phyloP scores from a whole-genome alignment of 306 rosid species.

The Malus orientalis region DNA sequence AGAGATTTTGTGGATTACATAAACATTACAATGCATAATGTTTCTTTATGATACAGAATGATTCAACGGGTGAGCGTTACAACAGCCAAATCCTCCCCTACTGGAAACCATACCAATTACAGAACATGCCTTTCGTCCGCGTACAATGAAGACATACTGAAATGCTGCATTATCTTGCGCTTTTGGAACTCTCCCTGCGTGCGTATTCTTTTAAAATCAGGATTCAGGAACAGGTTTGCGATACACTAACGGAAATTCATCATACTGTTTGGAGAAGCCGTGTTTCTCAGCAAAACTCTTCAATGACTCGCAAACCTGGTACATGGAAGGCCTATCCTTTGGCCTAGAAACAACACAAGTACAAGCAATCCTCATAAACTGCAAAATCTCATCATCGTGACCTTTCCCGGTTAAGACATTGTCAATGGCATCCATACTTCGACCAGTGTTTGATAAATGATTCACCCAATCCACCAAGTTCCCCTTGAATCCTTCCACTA shows the following conservation, averaged over 20 bases:
- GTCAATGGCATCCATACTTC: conserved; percentile 35
- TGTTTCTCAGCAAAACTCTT: conserved; percentile 40
- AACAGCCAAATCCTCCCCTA: conserved; percentile 2
- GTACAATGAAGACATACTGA: not conserved
- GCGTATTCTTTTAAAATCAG: conserved; percentile 10
- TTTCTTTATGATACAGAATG: conserved; percentile 15
- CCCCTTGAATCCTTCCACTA: conserved; percentile 42
- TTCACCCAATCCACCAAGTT: conserved; percentile 47
- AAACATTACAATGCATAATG: conserved; percentile 8
- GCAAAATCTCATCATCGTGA: conserved; percentile 41
- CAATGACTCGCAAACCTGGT: conserved; percentile 40
- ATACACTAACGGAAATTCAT: conserved; percentile 29
- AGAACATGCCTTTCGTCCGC: not conserved
- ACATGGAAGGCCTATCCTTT: conserved; percentile 53
- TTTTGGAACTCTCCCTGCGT: not conserved
- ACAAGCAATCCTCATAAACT: conserved; percentile 38
- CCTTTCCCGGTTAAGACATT: conserved; percentile 39
- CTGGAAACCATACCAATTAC: conserved; percentile 7
- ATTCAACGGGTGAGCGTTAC: conserved; percentile 1
- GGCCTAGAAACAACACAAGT: conserved; percentile 46
- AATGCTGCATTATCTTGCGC: conserved; percentile 3
- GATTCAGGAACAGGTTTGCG: conserved; percentile 22
- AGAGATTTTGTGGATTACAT: conserved; percentile 8
- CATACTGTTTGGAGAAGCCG: conserved; percentile 40
- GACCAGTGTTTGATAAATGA: conserved; percentile 26